Conservation (phyloP, 345 rosid genomes). For the Corchorus capsularis region DNA sequence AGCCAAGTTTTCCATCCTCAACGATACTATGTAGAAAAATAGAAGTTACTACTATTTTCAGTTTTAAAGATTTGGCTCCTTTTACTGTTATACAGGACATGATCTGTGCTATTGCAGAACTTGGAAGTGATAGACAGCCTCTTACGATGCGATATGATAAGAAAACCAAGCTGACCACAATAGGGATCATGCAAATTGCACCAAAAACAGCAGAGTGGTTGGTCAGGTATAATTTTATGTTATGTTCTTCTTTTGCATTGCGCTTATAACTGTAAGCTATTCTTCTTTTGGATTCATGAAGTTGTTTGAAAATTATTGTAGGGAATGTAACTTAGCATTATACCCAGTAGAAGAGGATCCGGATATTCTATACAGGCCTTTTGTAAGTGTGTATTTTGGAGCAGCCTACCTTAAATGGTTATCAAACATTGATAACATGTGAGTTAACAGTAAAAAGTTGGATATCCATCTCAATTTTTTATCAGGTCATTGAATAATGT, state of each 20-base stretch:
- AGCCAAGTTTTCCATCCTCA: background rate
- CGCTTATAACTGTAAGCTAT: background rate
- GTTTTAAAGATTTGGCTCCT: conserved; percentile 18
- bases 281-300: conserved; percentile 13
- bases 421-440: conserved; percentile 69
- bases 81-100: conserved; percentile 59
- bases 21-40: conserved; percentile 6
- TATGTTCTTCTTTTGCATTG: conserved; percentile 16
- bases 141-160: conserved; percentile 61
- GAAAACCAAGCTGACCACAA: conserved; percentile 66
- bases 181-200: conserved; percentile 84
- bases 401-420: conserved; percentile 89
- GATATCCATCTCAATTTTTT: conserved; percentile 5
- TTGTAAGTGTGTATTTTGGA: conserved; percentile 78
- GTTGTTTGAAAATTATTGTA: conserved; percentile 34
- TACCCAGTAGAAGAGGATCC: conserved; percentile 58
- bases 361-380: conserved; percentile 77
- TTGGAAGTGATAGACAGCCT: conserved; percentile 86
- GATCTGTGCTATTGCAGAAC: conserved; percentile 88
- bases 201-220: conserved; percentile 71
- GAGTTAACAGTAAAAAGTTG: conserved; percentile 28
- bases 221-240: conserved; percentile 48
- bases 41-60: conserved; percentile 12
- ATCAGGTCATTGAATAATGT: background rate
- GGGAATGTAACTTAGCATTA: conserved; percentile 63